Conservation (phyloP, 2,329 filamentous ascomycete species). For the Aspergillus sp. region DNA sequence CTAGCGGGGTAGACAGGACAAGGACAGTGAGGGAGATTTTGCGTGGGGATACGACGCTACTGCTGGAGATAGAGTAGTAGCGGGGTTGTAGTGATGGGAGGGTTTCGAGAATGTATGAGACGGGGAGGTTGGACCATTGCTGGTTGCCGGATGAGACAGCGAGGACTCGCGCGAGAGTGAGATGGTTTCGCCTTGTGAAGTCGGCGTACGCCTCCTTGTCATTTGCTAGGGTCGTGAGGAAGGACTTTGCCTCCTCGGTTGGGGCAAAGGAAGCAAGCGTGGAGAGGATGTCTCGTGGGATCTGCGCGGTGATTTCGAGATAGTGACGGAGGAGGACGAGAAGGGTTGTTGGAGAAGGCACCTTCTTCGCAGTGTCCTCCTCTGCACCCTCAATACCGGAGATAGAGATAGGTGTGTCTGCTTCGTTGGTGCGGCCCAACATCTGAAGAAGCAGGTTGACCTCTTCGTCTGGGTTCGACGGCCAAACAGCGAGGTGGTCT, state of each 20-base stretch:
- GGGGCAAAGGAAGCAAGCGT: conserved; percentile 81
- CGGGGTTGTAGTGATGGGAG: conserved; percentile 85
- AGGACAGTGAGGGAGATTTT: conserved; percentile 75
- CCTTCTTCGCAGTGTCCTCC: conserved; percentile 73
- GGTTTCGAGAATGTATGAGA: conserved; percentile 85
- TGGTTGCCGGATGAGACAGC: background rate
- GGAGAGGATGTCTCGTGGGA: conserved; percentile 87
- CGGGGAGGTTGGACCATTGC: conserved; percentile 74
- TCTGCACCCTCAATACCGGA: conserved; percentile 7
- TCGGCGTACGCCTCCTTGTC: conserved; percentile 86
- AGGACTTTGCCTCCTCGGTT: conserved; percentile 71
- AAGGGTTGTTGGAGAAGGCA: conserved; percentile 87
- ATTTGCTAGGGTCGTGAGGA: conserved; percentile 76
- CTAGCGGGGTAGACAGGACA: conserved; percentile 73
- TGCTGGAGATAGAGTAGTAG: conserved; percentile 93
- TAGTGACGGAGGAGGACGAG: conserved; percentile 85
- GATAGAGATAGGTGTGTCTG: conserved; percentile 56
- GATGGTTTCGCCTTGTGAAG: conserved; percentile 70
- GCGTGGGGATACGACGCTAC: conserved; percentile 47
- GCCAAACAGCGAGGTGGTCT: conserved; percentile 90
- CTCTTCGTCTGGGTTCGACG: conserved; percentile 81
- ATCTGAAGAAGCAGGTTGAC: conserved; percentile 78
- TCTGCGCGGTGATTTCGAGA: conserved; percentile 85
- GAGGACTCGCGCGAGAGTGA: conserved; percentile 56
- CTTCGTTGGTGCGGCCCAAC: conserved; percentile 56